Conservation (phyloP, 345 rosid genomes). For the Trapa incisa region DNA sequence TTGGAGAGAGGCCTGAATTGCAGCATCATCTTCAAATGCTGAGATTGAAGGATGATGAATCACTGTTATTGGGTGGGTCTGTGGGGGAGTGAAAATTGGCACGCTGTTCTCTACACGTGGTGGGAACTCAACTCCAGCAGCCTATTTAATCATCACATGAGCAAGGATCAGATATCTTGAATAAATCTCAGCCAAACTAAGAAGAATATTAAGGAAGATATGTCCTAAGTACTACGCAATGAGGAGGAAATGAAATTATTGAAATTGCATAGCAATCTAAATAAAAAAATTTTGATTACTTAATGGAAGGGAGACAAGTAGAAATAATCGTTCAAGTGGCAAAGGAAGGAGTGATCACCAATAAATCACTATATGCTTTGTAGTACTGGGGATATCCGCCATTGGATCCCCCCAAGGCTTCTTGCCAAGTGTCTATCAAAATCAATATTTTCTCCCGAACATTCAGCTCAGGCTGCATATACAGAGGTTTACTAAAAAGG, state of each 20-base stretch:
- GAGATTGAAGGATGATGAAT: constrained; percentile 34
- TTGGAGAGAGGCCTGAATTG: constrained; percentile 80
- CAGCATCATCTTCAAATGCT: constrained; percentile 60
- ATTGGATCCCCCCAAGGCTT: constrained; percentile 69
- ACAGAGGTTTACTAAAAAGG: background rate
- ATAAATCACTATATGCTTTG: constrained; percentile 78
- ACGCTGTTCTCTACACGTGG: constrained; percentile 73
- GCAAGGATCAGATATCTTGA: background rate
- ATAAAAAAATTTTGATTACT: background rate
- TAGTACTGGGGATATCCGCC: constrained; percentile 83
- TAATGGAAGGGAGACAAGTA: background rate
- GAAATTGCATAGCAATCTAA: background rate
- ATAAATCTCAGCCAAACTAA: background rate
- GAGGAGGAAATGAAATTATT: background rate
- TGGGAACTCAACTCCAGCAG: constrained; percentile 84
- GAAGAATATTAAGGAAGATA: background rate
- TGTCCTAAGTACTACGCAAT: background rate
- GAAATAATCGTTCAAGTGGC: background rate
- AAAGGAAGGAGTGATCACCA: constrained; percentile 30
- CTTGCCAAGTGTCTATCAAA: constrained; percentile 58
- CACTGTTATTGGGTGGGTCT: constrained; percentile 54
- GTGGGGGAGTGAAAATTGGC: constrained; percentile 93
- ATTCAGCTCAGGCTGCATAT: constrained; percentile 76
- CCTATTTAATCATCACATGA: constrained; percentile 19
- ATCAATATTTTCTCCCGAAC: constrained; percentile 88